These are phyloP conservation scores for Yamadazyma buinensis DNA, from an alignment of 1,139 yeast species.

Conservation along the genomic window DNA sequence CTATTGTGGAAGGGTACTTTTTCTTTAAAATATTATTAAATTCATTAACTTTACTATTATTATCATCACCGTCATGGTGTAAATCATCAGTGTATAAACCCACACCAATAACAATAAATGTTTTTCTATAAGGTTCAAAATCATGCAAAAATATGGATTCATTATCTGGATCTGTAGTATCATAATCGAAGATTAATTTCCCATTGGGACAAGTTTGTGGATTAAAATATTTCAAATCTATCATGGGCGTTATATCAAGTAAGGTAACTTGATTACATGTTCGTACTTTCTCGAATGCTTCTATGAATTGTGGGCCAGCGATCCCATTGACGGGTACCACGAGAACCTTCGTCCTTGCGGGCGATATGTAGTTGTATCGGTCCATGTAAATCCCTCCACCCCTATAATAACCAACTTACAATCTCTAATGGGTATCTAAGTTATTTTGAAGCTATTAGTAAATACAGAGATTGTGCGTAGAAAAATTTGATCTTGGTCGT, in stretches of 20 bases:
- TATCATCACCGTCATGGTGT: constrained; percentile 19
- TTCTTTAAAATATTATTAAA: constrained; percentile 15
- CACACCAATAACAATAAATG: constrained; percentile 65
- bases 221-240: constrained; percentile 57
- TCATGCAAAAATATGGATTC: constrained; percentile 71
- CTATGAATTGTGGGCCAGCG: constrained; percentile 42
- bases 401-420: too few species aligned
- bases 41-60: constrained; percentile 2
- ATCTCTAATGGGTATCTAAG: too few species aligned
- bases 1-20: constrained; percentile 55
- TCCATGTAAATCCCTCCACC: too few species aligned
- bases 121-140: constrained; percentile 83
- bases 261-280: constrained; percentile 62
- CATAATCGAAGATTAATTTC: constrained; percentile 56
- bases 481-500: too few species aligned
- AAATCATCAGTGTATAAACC: constrained; percentile 29
- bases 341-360: constrained; percentile 64
- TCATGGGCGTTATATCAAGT: constrained; percentile 68
- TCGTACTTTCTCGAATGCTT: constrained; percentile 43
- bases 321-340: constrained; percentile 70
- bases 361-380: constrained; percentile 35
- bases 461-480: background rate
- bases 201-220: constrained; percentile 88
- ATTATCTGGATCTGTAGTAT: constrained; percentile 45
- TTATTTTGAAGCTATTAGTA: too few species aligned